Evolutionary conservation across 768 basidiomycete species (phyloP).

Genomic region (Boletus reticuloceps): DNA sequence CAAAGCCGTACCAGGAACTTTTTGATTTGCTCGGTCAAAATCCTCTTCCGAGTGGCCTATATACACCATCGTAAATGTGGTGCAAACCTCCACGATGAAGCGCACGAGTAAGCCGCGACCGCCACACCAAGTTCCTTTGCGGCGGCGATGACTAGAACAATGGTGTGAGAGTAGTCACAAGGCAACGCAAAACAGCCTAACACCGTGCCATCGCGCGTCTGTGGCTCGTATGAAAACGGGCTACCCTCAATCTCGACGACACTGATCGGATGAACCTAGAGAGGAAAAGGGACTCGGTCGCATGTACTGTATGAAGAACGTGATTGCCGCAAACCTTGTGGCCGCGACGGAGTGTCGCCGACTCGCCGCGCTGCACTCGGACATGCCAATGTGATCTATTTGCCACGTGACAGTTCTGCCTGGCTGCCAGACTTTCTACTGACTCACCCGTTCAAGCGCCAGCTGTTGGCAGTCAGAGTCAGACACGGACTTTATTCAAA

Average conservation of each 20-base stretch:
- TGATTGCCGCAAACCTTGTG: conserved; percentile 9
- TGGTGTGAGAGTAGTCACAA: not conserved
- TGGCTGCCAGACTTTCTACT: no score
- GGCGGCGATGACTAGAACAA: conserved; percentile 43
- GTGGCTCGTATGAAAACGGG: conserved; percentile 53
- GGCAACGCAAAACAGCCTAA: not conserved
- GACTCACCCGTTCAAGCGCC: no score
- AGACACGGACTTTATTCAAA: no score
- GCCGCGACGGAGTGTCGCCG: conserved; percentile 46
- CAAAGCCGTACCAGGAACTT: conserved; percentile 26
- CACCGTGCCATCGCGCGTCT: conserved; percentile 22
- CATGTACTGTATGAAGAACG: not conserved
- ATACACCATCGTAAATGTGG: not conserved
- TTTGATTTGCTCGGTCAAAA: conserved; percentile 39
- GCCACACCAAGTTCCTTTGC: conserved; percentile 52
- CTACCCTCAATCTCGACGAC: conserved; percentile 68
- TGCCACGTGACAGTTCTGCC: no score
- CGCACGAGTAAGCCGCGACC: conserved; percentile 58
- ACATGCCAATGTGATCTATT: conserved; percentile 58
- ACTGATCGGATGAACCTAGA: conserved; percentile 51
- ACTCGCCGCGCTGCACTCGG: conserved; percentile 47
- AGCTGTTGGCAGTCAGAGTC: no score
- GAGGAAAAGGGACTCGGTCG: no score
- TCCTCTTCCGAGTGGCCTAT: conserved; percentile 28
- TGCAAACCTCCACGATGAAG: conserved; percentile 10